phyloP scores from a whole-genome alignment of 805 yeast genomes.

The Ogataea philodendri region DNA sequence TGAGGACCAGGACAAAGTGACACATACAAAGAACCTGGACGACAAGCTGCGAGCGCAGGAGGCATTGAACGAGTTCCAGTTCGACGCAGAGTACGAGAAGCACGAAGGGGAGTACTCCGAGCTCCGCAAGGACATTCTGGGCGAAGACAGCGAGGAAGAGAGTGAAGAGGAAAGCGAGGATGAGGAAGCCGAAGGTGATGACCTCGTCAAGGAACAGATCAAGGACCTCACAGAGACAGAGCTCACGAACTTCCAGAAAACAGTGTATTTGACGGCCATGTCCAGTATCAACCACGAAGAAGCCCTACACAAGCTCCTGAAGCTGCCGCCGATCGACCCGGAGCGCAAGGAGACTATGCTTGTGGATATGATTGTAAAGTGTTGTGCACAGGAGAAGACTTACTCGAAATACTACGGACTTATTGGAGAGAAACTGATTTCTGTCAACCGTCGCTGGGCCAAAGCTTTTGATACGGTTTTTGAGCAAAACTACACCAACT shows the following conservation, averaged over 20 bases:
- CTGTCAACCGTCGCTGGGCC: conserved; percentile 55
- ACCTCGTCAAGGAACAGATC: conserved; percentile 34
- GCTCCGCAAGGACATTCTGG: conserved; percentile 45
- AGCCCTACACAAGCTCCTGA: conserved; percentile 81
- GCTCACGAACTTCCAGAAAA: conserved; percentile 64
- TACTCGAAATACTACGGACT: conserved; percentile 84
- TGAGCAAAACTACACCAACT: conserved; percentile 48
- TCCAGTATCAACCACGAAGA: conserved; percentile 91
- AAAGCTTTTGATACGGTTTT: conserved; percentile 53
- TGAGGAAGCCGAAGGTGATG: conserved; percentile 22
- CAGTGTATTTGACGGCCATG: conserved; percentile 78
- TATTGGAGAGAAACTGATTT: conserved; percentile 63
- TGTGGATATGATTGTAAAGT: conserved; percentile 70
- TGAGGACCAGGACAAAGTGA: conserved; percentile 58
- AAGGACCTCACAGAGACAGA: conserved; percentile 70
- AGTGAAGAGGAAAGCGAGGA: conserved; percentile 28
- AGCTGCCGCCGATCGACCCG: conserved; percentile 41
- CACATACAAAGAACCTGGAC: conserved; percentile 55
- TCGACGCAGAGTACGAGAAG: conserved; percentile 49
- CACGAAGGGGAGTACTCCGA: conserved; percentile 48
- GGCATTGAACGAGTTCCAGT: conserved; percentile 46
- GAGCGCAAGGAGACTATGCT: conserved; percentile 48
- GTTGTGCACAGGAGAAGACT: conserved; percentile 82
- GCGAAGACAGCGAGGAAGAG: conserved; percentile 24
- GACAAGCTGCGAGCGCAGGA: conserved; percentile 48